phyloP scores from a whole-genome alignment of 768 basidiomycete species.

The Leccinum variicolor region DNA sequence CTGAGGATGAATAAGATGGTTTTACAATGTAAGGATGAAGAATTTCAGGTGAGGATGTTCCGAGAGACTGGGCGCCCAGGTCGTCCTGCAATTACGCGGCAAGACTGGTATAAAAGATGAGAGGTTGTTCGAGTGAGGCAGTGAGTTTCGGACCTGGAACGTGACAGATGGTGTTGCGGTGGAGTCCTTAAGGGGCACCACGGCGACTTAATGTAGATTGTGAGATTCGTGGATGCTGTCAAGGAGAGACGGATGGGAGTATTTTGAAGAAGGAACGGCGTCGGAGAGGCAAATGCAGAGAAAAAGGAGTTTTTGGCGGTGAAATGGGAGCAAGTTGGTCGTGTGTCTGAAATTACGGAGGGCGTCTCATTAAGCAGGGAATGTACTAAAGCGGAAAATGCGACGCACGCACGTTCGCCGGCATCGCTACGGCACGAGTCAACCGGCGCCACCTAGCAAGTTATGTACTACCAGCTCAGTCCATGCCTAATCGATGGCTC shows the following conservation, averaged over 20 bases:
- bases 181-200: conserved; percentile 12
- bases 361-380: conserved; percentile 17
- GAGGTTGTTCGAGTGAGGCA: background rate
- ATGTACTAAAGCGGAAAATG: conserved; percentile 26
- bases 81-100: conserved; percentile 2
- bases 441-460: conserved; percentile 1
- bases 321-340: conserved; percentile 24
- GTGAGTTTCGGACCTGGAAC: conserved; percentile 9
- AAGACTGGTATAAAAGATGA: conserved; percentile 9
- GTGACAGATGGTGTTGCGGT: conserved; percentile 2
- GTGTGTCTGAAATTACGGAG: conserved; percentile 38
- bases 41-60: background rate
- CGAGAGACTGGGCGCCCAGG: background rate
- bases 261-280: conserved; percentile 5
- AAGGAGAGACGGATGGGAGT: conserved; percentile 8
- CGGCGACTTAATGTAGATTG: conserved; percentile 6
- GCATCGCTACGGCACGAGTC: conserved; percentile 24
- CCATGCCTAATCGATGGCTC: conserved; percentile 1
- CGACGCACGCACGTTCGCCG: conserved; percentile 37
- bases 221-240: background rate
- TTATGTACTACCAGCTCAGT: conserved; percentile 16
- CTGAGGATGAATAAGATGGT: conserved; percentile 3
- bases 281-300: conserved; percentile 8
- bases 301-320: conserved; percentile 18
- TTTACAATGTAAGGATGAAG: conserved; percentile 2